Base-by-base conservation (phyloP, 371 early-diverging fungal species). In the Choanephora cucurbitarum region DNA sequence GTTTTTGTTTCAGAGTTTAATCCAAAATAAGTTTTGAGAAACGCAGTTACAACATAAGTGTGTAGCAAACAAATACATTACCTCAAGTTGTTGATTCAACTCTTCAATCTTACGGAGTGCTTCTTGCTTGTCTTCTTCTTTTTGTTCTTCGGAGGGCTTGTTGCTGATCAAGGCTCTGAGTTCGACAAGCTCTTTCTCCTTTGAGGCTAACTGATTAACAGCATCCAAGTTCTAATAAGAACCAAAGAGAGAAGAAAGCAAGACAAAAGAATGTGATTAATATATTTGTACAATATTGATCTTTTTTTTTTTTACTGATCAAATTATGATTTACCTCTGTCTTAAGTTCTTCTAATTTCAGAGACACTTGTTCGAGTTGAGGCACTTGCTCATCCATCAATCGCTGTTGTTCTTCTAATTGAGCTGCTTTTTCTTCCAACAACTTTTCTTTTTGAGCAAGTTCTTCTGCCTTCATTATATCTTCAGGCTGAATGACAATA, bases 141-240 rank as follows among this genome's bases (percentile, higher is more conserved):
- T 55, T 18, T 52, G 40, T 18, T 70, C 58, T 19, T 52, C 58
- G 3, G 34, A 21, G 5, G 58, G 55, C 5, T 64, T 52, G 13
- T 58, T 48, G 18, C 62, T 31, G 15, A 69, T 64, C 31, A 69
- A 42, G 1, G 56, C 43, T 23, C 70, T 60, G 17, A 78, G 51
- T 21, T 52, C 58, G 23, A 71, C 75, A 10, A 78, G 49, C 32
- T 78, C 79, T 47, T 72, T 66, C 37, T 78, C 79, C 32, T 71
- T 70, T 7, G 57, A 55, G 6, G 73, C 69, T 22, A 78, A 46
- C 45, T 66, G 71, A 33, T 46, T 57, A 18, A 73, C 65, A 9
- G 75, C 71, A 23, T 75, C 68, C 40, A 70, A 52, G 40, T 78
- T 78, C 79, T 78, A 56, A 39, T 43, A 32, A 44, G 31, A 51